phyloP scores from a whole-genome alignment of 2,329 filamentous ascomycete species.

The Geoglossum cookeanum region DNA sequence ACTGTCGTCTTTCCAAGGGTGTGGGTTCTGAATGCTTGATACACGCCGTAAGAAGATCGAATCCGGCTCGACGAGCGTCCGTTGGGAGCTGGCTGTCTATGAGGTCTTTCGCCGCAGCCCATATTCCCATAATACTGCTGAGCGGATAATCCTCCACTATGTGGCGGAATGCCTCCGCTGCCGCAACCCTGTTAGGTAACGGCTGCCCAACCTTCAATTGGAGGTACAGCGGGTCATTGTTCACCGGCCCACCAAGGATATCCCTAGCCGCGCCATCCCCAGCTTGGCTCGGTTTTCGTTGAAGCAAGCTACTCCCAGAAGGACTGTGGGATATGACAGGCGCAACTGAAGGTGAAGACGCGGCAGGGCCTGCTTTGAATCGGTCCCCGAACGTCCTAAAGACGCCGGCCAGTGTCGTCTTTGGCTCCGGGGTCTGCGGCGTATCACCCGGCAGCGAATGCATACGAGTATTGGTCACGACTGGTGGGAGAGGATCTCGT shows the following conservation, averaged over 20 bases:
- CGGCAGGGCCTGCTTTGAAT: neutral
- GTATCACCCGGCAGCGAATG: constrained; percentile 2
- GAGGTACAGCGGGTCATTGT: constrained; percentile 35
- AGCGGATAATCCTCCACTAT: constrained; percentile 40
- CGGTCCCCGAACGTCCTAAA: neutral
- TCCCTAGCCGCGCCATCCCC: constrained; percentile 12
- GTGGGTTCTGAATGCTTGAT: constrained; percentile 42
- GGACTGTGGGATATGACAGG: neutral
- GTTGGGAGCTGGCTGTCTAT: constrained; percentile 37
- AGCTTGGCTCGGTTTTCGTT: neutral
- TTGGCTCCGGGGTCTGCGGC: constrained; percentile 4
- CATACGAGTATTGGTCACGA: constrained; percentile 2
- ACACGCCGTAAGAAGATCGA: constrained; percentile 46
- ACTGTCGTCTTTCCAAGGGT: constrained; percentile 46
- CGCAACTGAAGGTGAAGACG: neutral
- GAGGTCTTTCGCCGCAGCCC: constrained; percentile 46
- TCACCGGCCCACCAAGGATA: constrained; percentile 27
- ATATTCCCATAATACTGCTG: constrained; percentile 26
- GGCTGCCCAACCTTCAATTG: constrained; percentile 32
- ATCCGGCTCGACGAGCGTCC: constrained; percentile 38
- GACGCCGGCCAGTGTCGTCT: constrained; percentile 1
- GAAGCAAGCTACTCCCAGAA: neutral
- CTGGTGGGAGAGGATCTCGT: constrained; percentile 2
- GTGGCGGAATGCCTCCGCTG: constrained; percentile 36
- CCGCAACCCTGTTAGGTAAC: constrained; percentile 34